Evolutionary conservation across 1,284 basidiomycete species (phyloP), one percentile per base, ranked within the genome.

Genomic region (Rhodotorula mucilaginosa): DNA sequence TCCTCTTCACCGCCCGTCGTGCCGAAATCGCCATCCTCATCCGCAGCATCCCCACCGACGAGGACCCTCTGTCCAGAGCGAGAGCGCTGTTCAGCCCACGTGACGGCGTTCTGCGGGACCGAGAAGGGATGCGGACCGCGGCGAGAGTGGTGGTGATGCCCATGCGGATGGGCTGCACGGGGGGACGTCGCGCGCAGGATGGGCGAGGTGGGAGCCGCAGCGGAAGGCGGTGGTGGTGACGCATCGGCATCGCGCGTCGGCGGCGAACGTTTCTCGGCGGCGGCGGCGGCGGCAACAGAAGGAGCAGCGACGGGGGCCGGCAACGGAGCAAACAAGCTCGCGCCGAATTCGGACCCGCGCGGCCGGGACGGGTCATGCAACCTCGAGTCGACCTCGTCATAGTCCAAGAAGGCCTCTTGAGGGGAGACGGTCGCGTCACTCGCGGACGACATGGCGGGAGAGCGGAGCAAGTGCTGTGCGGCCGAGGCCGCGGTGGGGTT

Each of bases 321-420:
- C 31, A 72, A 23, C 23, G 71, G 67, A 3, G 71, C 71, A 54
- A 72, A 72, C 57, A 72, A 31, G 21, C 58, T 61, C 26, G 48
- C 62, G 10, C 65, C 66, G 15, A 67, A 59, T 5, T 62, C 63
- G 51, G 67, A 58, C 2, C 65, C 65, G 23, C 61, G 62, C 31
- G 61, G 48, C 19, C 48, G 23, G 51, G 51, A 5, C 59, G 64
- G 49, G 49, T 64, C 57, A 34, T 73, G 71, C 51, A 75, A 58
- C 3, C 69, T 62, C 49, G 69, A 67, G 58, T 71, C 69, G 65
- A 75, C 71, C 21, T 64, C 67, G 16, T 69, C 54, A 62, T 75
- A 77, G 67, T 77, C 75, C 54, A 75, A 65, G 64, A 77, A 77
- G 26, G 75, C 75, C 51, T 77, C 74, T 48, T 77, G 74, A 18